These are phyloP conservation scores for Trichoderma guizhouense DNA, from an alignment of 2,329 filamentous ascomycete genomes.

Conservation along the genomic window DNA sequence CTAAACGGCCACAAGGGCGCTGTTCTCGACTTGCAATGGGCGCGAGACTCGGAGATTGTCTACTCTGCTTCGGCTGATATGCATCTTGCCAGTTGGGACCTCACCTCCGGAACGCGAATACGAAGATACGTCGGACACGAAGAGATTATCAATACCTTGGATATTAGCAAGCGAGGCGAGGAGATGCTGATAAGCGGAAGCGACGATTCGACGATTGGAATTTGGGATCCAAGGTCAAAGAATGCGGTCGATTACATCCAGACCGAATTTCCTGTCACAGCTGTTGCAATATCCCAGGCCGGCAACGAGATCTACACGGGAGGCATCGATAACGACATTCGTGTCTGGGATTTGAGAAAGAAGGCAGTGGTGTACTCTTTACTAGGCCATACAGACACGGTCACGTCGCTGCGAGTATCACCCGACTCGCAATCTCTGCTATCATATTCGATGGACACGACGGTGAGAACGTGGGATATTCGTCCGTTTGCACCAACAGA, in stretches of 20 bases:
- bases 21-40: conserved; percentile 92
- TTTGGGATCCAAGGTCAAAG: conserved; percentile 94
- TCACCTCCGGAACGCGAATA: conserved; percentile 88
- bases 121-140: conserved; percentile 90
- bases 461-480: conserved; percentile 93
- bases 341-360: conserved; percentile 95
- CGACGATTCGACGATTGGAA: conserved; percentile 88
- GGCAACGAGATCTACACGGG: conserved; percentile 95
- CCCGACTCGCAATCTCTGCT: conserved; percentile 87
- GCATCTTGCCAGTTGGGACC: conserved; percentile 91
- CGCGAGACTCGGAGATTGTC: conserved; percentile 83
- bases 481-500: conserved; percentile 89
- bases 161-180: conserved; percentile 84
- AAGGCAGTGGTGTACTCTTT: conserved; percentile 84
- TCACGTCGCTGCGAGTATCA: conserved; percentile 87
- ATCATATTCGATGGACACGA: conserved; percentile 91
- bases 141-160: conserved; percentile 89
- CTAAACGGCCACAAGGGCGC: conserved; percentile 88
- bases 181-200: conserved; percentile 87
- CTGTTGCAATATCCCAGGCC: conserved; percentile 85
- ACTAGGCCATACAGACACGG: conserved; percentile 84
- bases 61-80: conserved; percentile 93
- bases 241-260: conserved; percentile 83
- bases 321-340: conserved; percentile 95
- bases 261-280: conserved; percentile 88